A percentile compares a stretch with the other conserved stretches of the same genome.
Evolutionary conservation across 2,329 filamentous ascomycete genomes (phyloP).

Genomic region (Xylaria sp.): DNA sequence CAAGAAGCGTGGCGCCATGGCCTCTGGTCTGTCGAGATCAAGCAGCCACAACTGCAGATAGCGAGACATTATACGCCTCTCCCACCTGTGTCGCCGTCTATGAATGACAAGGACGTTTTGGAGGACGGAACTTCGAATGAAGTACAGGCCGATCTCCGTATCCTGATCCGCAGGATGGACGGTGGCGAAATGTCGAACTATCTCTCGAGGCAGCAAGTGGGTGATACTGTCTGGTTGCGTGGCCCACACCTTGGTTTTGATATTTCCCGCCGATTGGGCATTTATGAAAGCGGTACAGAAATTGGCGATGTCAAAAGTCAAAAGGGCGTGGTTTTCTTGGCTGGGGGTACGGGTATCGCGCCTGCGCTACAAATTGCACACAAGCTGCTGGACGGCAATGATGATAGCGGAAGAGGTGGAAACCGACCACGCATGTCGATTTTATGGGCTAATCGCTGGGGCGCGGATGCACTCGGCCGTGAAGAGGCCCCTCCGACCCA

Average conservation of each 20-base stretch:
- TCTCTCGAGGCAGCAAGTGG: constrained; percentile 71
- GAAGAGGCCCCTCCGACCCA: constrained; percentile 9
- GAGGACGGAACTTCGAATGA: not conserved
- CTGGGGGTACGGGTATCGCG: constrained; percentile 92
- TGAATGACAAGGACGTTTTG: not conserved
- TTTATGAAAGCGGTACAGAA: constrained; percentile 6
- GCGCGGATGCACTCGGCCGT: constrained; percentile 73
- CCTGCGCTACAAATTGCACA: constrained; percentile 85
- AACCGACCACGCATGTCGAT: constrained; percentile 67
- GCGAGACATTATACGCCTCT: constrained; percentile 91
- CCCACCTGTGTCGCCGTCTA: constrained; percentile 57
- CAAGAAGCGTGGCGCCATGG: constrained; percentile 67
- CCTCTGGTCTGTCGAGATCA: constrained; percentile 90
- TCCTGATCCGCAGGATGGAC: constrained; percentile 81
- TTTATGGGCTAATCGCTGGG: constrained; percentile 81
- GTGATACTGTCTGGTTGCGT: constrained; percentile 76
- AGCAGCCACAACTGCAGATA: constrained; percentile 94
- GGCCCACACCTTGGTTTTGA: constrained; percentile 80
- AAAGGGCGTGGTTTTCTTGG: constrained; percentile 80
- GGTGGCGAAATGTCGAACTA: constrained; percentile 90
- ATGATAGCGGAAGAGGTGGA: constrained; percentile 41
- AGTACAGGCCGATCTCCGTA: constrained; percentile 64
- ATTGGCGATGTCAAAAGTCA: constrained; percentile 53
- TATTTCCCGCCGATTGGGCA: constrained; percentile 53
- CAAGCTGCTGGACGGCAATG: constrained; percentile 63